These are phyloP conservation scores for Ambrosia trifida DNA, from an alignment of 129 eudicot genomes.

Conservation along the genomic window DNA sequence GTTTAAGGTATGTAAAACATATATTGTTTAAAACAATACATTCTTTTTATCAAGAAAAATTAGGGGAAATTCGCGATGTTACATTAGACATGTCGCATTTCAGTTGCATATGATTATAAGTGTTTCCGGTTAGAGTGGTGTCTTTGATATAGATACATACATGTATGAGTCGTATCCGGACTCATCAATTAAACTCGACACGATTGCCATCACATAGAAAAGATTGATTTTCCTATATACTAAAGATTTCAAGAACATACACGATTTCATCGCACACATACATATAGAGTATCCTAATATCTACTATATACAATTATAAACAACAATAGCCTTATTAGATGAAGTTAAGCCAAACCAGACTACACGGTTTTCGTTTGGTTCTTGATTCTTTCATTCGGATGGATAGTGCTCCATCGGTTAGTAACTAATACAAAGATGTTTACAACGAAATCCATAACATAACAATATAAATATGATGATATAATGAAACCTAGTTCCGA, in stretches of 20 bases:
- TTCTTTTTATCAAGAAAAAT: no score
- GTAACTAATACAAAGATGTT: not conserved
- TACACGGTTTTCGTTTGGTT: not conserved
- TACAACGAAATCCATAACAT: not conserved
- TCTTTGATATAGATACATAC: not conserved
- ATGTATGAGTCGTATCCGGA: not conserved
- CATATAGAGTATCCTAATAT: not conserved
- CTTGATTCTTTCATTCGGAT: not conserved
- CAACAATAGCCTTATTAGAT: not conserved
- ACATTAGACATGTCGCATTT: not conserved
- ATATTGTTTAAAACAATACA: no score
- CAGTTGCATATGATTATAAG: not conserved
- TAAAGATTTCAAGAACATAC: not conserved
- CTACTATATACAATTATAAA: not conserved
- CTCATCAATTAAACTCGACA: not conserved
- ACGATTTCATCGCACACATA: not conserved
- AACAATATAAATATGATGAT: not conserved
- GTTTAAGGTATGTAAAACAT: no score
- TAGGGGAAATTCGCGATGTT: no score
- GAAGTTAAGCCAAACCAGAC: constrained; percentile 2
- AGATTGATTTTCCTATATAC: constrained; percentile 1
- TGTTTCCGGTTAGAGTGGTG: not conserved
- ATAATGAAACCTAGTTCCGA: not conserved
- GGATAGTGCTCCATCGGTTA: not conserved
- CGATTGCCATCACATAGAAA: not conserved